Base-by-base conservation (phyloP, 805 yeast species). In the Nakazawaea pomicola region DNA sequence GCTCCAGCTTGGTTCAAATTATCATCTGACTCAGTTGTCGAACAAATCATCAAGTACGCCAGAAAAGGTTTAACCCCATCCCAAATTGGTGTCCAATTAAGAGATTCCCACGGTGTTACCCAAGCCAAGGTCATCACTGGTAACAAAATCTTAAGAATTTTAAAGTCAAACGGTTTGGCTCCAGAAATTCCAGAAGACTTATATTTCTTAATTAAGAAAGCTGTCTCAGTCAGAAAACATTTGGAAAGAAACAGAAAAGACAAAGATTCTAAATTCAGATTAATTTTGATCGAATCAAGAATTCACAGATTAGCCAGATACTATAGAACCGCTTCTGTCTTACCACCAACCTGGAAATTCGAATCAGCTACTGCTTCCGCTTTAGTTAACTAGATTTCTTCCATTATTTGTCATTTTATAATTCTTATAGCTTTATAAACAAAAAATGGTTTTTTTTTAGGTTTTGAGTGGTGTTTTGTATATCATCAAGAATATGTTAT, bases 271-370 rank as follows among this genome's bases (percentile, higher is more conserved):
- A 93, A 93, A 80, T 93, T 93, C 95, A 88, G 99, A 84, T 88
- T 93, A 68, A 93, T 93, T 93, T 84, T 93, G 74, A 90, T 93
- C 73, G 99, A 93, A 80, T 91, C 98, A 56, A 90, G 99, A 89
- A 93, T 93, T 80, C 99, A 93, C 95, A 91, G 99, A 84, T 86
- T 93, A 70, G 96, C 99, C 61, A 87, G 99, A 80, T 93, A 93
- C 95, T 93, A 93, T 96, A 91, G 96, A 88, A 87, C 96, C 64
- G 96, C 88, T 64, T 79, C 95, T 67, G 98, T 93, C 64, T 83
- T 93, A 68, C 99, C 99, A 64, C 98, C 99, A 71, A 90, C 85
- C 93, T 93, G 99, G 99, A 93, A 93, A 80, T 93, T 86, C 95
- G 99, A 93, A 81, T 91, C 99, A 60, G 96, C 99, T 69, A 93